Evolutionary conservation across 768 basidiomycete genomes (phyloP), one percentile per base, ranked within the genome.

Genomic region (Dacryopinax spathularia): DNA sequence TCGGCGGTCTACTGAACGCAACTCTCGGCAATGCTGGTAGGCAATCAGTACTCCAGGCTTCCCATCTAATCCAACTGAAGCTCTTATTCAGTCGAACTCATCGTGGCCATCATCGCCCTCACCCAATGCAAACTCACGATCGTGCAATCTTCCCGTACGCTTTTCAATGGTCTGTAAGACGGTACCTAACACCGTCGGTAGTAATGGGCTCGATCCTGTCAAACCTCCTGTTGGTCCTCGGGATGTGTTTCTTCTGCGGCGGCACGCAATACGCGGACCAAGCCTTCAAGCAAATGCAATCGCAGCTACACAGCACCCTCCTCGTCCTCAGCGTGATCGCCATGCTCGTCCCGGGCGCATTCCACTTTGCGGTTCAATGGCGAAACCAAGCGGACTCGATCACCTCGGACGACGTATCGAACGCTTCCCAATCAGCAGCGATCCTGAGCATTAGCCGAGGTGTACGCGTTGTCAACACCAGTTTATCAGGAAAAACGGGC

Each of bases 231-330:
- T 79, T 93, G 59, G 84, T 92, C 18, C 79, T 91, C 31, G 90
- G 90, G 59, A 90, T 92, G 90, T 91, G 89, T 70, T 91, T 91
- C 75, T 91, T 91, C 67, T 88, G 87, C 22, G 89, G 89, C 63
- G 89, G 89, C 20, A 75, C 84, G 60, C 81, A 81, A 67, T 91
- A 83, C 70, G 86, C 85, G n/a, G 86, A 90, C 68, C 89, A 91
- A 74, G 88, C 85, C 1, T 88, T 90, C 69, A 85, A 84, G 60
- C 74, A 63, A 88, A 87, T 83, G 34, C 82, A 88, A 0, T 81
- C 84, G 5, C 87, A 89, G 70, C 70, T 88, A 41, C 88, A 90
- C 72, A 82, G 86, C 1, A 89, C 89, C 1, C 72, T 91, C 9
- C 74, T 91, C 62, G 86, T 82, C 25, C 77, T 91, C 62, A 89